Conservation (phyloP, 441 rosid species). For the Francoa sonchifolia region DNA sequence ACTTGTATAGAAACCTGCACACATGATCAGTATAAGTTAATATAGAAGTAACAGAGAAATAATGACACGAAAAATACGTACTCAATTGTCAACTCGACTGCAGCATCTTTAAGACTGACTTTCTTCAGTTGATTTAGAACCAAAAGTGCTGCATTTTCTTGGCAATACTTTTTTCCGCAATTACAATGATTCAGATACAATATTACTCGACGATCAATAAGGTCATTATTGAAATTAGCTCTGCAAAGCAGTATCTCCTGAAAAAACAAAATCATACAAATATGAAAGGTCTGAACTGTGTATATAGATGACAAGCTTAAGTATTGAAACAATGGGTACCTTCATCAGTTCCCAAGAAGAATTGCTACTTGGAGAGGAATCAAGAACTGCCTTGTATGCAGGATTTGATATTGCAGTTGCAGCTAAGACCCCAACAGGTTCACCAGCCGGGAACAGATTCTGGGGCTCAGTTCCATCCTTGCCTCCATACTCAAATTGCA, state of each 20-base stretch:
- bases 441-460: constrained; percentile 68
- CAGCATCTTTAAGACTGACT: constrained; percentile 64
- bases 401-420: constrained; percentile 98
- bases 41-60: too few relatives aligned
- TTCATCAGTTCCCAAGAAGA: constrained; percentile 97
- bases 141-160: constrained; percentile 52
- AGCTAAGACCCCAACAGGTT: constrained; percentile 95
- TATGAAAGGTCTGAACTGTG: constrained; percentile 1
- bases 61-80: constrained; percentile 21
- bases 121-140: constrained; percentile 69
- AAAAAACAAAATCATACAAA: constrained; percentile 7
- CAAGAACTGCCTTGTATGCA: constrained; percentile 95
- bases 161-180: constrained; percentile 71
- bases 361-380: constrained; percentile 80
- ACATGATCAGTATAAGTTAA: too few relatives aligned
- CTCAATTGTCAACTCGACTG: constrained; percentile 62
- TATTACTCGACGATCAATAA: constrained; percentile 59
- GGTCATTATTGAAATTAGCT: constrained; percentile 62
- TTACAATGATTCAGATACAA: constrained; percentile 57
- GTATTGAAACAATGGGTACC: constrained; percentile 27
- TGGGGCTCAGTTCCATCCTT: constrained; percentile 35
- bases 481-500: constrained; percentile 70
- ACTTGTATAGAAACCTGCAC: too few relatives aligned
- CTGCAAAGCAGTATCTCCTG: constrained; percentile 89
- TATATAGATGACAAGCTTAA: constrained; percentile 6